Percentiles rank a stretch among this genome's conserved stretches.
These are phyloP conservation scores for Crepidotus variabilis DNA, from an alignment of 768 basidiomycete species.

Conservation along the genomic window DNA sequence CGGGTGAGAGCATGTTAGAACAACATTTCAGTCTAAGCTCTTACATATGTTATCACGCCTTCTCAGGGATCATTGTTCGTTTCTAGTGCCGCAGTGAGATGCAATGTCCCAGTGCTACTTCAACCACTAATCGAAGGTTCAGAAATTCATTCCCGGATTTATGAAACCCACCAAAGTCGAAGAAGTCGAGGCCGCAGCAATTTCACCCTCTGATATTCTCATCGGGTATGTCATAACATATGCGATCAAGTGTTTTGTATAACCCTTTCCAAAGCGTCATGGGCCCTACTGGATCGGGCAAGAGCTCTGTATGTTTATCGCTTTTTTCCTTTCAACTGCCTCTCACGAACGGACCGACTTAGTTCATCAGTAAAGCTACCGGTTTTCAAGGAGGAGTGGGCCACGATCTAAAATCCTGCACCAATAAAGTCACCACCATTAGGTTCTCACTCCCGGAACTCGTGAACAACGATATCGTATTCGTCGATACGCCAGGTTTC, in stretches of 20 bases:
- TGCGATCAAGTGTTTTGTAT: no score
- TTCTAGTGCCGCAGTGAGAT: no score
- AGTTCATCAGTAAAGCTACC: slow-evolving; percentile 7
- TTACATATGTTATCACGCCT: no score
- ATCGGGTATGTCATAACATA: not conserved
- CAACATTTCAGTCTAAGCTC: no score
- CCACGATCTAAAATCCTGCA: slow-evolving; percentile 1
- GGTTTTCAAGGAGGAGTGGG: not conserved
- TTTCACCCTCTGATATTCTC: not conserved
- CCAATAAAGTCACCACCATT: slow-evolving; percentile 1
- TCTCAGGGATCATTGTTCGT: no score
- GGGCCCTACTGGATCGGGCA: slow-evolving; percentile 14
- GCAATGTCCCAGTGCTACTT: no score
- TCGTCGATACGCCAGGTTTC: slow-evolving; percentile 23
- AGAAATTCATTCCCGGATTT: not conserved
- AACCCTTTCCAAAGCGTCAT: slow-evolving; percentile 5
- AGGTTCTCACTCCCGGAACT: slow-evolving; percentile 12
- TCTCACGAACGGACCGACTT: not conserved
- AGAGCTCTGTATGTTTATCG: slow-evolving; percentile 9
- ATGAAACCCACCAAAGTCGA: not conserved
- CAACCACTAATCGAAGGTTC: no score
- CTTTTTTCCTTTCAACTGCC: not conserved
- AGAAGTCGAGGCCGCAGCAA: not conserved
- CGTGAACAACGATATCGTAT: slow-evolving; percentile 8
- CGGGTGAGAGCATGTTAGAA: no score